Conservation (phyloP, 495 filamentous ascomycete genomes). For the Annulohypoxylon stygium region DNA sequence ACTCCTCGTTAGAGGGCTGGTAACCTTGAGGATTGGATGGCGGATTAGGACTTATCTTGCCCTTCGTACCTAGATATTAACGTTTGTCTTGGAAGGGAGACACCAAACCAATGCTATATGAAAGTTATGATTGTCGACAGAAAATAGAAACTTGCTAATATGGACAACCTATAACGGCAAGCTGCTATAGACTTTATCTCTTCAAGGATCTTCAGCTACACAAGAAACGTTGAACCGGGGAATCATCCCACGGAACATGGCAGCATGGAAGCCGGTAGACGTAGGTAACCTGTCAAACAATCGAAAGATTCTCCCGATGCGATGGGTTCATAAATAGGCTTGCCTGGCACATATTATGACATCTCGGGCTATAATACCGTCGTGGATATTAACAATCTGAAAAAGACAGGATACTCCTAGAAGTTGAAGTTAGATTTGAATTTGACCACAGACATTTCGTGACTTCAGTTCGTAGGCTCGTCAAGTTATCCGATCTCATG, state of each 20-base stretch:
- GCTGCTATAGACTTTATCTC: not conserved
- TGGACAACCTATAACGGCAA: conserved; percentile 20
- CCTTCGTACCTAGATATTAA: not conserved
- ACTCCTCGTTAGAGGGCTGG: not conserved
- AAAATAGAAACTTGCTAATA: conserved; percentile 12
- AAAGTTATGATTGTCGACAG: conserved; percentile 3
- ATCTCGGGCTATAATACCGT: conserved; percentile 10
- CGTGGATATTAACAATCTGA: conserved; percentile 1
- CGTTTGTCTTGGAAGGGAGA: conserved; percentile 4
- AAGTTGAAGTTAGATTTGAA: not conserved
- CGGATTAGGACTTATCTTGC: not conserved
- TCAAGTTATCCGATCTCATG: conserved; percentile 6
- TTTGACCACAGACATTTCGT: not conserved
- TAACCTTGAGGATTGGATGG: not conserved
- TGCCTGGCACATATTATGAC: conserved; percentile 20
- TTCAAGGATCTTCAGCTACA: conserved; percentile 15
- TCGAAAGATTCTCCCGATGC: conserved; percentile 32
- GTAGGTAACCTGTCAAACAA: conserved; percentile 24
- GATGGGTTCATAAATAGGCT: conserved; percentile 25
- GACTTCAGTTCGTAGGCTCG: conserved; percentile 5
- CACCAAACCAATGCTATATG: not conserved
- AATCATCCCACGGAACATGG: conserved; percentile 31
- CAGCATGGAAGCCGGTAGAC: conserved; percentile 29
- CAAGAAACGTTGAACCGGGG: conserved; percentile 15
- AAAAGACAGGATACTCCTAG: not conserved